Base-by-base conservation (phyloP, 148 eudicot genomes). In the Nepenthes mirabilis region DNA sequence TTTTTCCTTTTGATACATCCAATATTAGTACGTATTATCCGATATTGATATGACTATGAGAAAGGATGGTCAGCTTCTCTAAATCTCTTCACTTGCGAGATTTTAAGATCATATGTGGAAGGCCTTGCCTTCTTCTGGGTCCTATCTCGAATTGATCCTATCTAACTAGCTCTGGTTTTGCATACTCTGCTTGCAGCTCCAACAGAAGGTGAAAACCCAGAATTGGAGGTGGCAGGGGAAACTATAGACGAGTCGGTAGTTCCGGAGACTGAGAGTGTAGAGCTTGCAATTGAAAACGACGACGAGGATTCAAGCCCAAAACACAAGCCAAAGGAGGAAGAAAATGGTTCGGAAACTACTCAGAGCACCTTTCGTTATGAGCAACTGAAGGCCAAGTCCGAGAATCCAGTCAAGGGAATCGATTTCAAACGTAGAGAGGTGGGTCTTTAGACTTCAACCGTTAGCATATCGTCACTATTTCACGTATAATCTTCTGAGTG, bases 361-460 rank as follows among this genome's bases (percentile, higher is more conserved):
- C 86, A 74, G 67, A 80, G 78, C 69, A 86, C 79, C n/a, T 93
- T 93, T 66, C 74, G 70, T 64, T 93, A 89, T 48, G 97, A 86
- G 12, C 87, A 73, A 69, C 79, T 93, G 65, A 84, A 64, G 79
- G 87, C 95, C 64, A 83, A 73, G 69, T 93, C 99, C 1, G 82
- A 79, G 33, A 80, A 89, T 65, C 99, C 99, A 13, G 97, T 84
- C 57, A 84, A 91, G 6, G 97, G 96, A 59, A 93, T 93, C 47
- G 99, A 93, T 77, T 86, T 86, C 54, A 93, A 88, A 63, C 82
- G 95, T 43, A 88, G 99, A 82, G 99, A 93, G 99, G 99, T 93
- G 66, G 55, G 85, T 70, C 35, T 34, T 6, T 1, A 35, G 11
- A 49, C 45, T 49, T 2, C 14, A 6, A n/a, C 52, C n/a, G 0